phyloP scores from a whole-genome alignment of 2,329 filamentous ascomycete species.

The Arthrobotrys megalospora region DNA sequence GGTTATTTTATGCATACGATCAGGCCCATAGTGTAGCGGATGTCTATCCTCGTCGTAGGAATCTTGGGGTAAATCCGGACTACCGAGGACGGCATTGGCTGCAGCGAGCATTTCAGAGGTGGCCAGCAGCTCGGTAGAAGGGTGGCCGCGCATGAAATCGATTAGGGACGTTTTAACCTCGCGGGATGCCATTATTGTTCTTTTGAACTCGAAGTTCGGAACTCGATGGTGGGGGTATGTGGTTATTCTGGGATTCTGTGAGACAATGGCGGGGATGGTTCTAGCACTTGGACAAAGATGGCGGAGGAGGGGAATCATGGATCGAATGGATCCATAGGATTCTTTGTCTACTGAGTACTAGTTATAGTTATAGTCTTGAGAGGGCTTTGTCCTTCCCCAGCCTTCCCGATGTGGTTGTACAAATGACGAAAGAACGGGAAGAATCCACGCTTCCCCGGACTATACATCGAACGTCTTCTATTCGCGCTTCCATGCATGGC shows the following conservation, averaged over 20 bases:
- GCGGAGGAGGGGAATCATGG: neutral
- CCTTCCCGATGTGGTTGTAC: constrained; percentile 23
- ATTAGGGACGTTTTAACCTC: constrained; percentile 43
- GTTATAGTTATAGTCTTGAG: too few species aligned
- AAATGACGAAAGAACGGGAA: constrained; percentile 9
- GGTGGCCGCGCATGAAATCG: constrained; percentile 58
- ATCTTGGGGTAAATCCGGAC: constrained; percentile 31
- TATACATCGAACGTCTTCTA: too few species aligned
- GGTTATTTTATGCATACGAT: constrained; percentile 41
- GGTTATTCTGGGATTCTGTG: too few species aligned
- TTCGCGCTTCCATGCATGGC: too few species aligned
- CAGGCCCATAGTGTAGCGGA: constrained; percentile 63
- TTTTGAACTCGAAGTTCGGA: neutral
- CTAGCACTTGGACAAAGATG: neutral
- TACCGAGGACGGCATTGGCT: constrained; percentile 48
- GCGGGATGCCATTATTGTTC: constrained; percentile 22
- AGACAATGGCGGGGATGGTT: neutral
- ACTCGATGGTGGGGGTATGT: neutral
- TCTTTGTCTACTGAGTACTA: too few species aligned
- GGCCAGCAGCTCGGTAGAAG: constrained; percentile 49
- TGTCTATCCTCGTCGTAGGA: constrained; percentile 53
- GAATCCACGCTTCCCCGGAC: neutral
- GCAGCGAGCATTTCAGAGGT: constrained; percentile 55
- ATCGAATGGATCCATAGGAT: neutral
- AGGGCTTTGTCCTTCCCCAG: neutral